Evolutionary conservation across 257 asterid genomes (phyloP).

Genomic region (Nemophila menziesii): DNA sequence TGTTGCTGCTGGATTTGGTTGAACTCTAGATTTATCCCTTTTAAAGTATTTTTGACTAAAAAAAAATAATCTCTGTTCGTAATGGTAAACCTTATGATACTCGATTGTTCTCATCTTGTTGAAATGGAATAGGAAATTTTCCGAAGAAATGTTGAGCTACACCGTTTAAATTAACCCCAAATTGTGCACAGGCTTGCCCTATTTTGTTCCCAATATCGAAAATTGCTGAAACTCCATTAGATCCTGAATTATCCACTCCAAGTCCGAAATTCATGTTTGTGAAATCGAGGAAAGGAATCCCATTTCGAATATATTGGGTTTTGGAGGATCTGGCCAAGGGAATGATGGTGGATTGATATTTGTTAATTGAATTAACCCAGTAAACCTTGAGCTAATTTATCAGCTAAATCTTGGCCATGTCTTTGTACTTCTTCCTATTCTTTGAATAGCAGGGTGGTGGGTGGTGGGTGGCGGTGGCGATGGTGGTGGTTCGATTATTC

Average conservation of each 20-base stretch:
- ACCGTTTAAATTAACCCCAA: conserved; percentile 71
- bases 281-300: conserved; percentile 43
- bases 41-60: too few species aligned
- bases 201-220: conserved; percentile 80
- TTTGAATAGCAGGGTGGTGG: too few species aligned
- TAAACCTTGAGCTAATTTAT: conserved; percentile 77
- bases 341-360: conserved; percentile 76
- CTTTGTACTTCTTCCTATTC: conserved; percentile 99
- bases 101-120: conserved; percentile 42
- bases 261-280: background rate
- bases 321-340: conserved; percentile 64
- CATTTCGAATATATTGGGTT: conserved; percentile 56
- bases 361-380: conserved; percentile 61
- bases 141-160: conserved; percentile 65
- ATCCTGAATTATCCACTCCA: conserved; percentile 26
- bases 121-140: conserved; percentile 62
- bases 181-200: conserved; percentile 83
- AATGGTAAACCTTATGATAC: conserved; percentile 15
- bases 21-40: too few species aligned
- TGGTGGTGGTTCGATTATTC: too few species aligned
- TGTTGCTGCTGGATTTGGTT: too few species aligned
- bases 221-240: conserved; percentile 70
- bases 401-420: conserved; percentile 87
- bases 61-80: too few species aligned
- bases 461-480: too few species aligned